These are phyloP conservation scores for Noccaea bulbosa DNA, from an alignment of 345 rosid species.

Conservation along the genomic window DNA sequence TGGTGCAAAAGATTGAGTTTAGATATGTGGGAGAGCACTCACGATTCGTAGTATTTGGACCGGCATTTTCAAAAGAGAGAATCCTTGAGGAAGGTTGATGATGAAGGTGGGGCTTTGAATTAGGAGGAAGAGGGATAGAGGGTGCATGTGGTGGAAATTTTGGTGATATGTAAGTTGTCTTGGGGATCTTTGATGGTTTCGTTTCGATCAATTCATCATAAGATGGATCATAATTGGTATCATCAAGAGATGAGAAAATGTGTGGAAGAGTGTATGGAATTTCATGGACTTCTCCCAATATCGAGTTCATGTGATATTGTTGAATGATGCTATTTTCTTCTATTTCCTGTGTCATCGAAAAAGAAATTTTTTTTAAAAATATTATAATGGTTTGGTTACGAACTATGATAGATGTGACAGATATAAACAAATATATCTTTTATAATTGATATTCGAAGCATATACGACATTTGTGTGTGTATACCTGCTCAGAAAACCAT, in stretches of 20 bases:
- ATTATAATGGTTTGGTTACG: background rate
- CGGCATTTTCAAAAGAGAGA: constrained; percentile 35
- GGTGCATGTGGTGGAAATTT: constrained; percentile 9
- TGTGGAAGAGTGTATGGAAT: constrained; percentile 25
- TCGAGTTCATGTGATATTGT: constrained; percentile 35
- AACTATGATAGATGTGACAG: background rate
- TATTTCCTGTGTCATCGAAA: constrained; percentile 29
- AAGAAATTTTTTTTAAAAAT: no score
- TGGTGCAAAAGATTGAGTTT: constrained; percentile 19
- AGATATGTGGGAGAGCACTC: constrained; percentile 28
- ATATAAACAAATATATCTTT: no score
- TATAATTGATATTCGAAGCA: no score
- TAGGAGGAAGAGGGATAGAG: constrained; percentile 7
- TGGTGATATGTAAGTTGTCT: constrained; percentile 38
- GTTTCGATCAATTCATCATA: constrained; percentile 31
- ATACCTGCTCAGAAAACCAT: constrained; percentile 65
- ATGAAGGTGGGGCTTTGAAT: constrained; percentile 26
- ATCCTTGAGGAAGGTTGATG: constrained; percentile 33
- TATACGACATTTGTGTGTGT: background rate
- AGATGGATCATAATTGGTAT: constrained; percentile 9
- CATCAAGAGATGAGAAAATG: constrained; percentile 25
- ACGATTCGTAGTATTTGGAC: constrained; percentile 23
- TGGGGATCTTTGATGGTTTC: constrained; percentile 39
- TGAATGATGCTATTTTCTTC: constrained; percentile 40
- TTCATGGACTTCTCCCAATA: constrained; percentile 28